Base-by-base conservation (phyloP, 2,329 filamentous ascomycete genomes). In the Diaporthe sp. region DNA sequence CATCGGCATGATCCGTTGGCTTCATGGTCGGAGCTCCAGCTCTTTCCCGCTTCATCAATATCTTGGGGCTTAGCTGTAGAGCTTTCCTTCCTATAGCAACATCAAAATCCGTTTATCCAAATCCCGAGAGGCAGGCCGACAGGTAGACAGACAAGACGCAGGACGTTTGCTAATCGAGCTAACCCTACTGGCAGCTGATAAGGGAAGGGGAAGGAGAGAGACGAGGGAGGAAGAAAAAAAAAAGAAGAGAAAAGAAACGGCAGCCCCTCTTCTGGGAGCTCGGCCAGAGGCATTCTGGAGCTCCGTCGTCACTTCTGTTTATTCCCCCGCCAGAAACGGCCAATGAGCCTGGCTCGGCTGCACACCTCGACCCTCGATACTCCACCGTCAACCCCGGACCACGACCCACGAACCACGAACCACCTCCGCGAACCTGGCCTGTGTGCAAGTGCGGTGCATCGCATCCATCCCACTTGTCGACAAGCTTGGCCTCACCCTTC, bases 261-360 rank as follows among this genome's bases (percentile, higher is more conserved):
- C 49, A 42, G 49, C 65, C 65, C 65, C 65, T 70, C 65, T 55
- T 55, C 34, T 70, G 65, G 37, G 4, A 70, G 65, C 65, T 55
- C 49, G 65, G 65, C 28, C 46, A 70, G 49, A 70, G 22, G 31
- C 46, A 25, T 37, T n/a, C 44, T 37, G 44, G 44, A 39, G 44
- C 46, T 49, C 44, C 62, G 28, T 39, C 34, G 65, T 68, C 49
- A 53, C 34, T 53, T 34, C 17, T 53, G 31, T 68, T 68, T 68
- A 65, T 65, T n/a, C 37, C 46, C 62, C 65, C 31, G 46, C 61
- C 25, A 65, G 15, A 55, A 42, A 70, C 65, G 65, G 65, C 65
- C 62, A 68, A 51, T 70, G n/a, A 42, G 34, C 46, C 65, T 68
- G 31, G 65, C 12, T 55, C 65, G 17, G 12, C 34, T 28, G 34